phyloP scores from a whole-genome alignment of 345 rosid genomes.

The Gossypium ekmanianum region DNA sequence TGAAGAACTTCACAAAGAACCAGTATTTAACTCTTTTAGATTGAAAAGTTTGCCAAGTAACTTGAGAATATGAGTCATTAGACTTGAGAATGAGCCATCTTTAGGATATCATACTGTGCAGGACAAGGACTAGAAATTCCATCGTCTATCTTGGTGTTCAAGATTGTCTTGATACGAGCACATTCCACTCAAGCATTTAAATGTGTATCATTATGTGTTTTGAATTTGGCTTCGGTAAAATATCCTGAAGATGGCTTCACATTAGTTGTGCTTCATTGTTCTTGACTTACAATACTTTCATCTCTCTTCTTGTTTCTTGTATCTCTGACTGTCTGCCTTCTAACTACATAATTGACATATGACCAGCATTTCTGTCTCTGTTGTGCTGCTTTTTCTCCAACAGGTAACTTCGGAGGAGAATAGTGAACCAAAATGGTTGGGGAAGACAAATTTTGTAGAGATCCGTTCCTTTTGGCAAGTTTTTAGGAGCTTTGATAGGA shows the following conservation, averaged over 20 bases:
- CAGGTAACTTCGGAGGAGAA: slow-evolving; percentile 49
- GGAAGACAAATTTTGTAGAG: slow-evolving; percentile 92
- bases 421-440: slow-evolving; percentile 58
- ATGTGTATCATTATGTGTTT: neutral
- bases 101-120: neutral
- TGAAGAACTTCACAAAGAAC: neutral
- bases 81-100: too few relatives aligned
- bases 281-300: neutral
- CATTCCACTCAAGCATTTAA: neutral
- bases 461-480: slow-evolving; percentile 94
- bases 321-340: neutral
- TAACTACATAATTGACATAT: neutral
- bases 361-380: neutral
- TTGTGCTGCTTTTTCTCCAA: slow-evolving; percentile 15
- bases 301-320: neutral
- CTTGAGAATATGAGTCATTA: neutral
- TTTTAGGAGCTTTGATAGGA: slow-evolving; percentile 92
- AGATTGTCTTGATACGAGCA: neutral
- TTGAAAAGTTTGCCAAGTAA: neutral
- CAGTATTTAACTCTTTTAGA: neutral
- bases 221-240: neutral
- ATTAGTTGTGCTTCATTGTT: neutral
- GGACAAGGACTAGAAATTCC: neutral
- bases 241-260: neutral
- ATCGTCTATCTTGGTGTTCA: neutral